These are phyloP conservation scores for Xanthoceras sorbifolium DNA, from an alignment of 345 rosid genomes.

Conservation along the genomic window DNA sequence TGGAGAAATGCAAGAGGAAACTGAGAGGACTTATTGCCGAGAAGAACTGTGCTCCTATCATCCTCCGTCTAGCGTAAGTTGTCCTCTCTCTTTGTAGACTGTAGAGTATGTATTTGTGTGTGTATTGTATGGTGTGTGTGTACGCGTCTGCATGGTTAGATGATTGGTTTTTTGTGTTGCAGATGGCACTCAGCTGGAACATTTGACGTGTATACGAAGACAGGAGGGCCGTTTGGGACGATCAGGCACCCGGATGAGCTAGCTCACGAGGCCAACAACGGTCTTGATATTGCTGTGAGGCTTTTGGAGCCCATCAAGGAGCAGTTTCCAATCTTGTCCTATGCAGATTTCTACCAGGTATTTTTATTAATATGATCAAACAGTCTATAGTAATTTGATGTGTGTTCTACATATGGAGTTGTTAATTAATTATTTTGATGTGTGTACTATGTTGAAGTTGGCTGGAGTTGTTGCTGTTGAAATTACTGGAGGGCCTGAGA, in stretches of 20 bases:
- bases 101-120: background rate
- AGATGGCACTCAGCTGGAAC: slow-evolving; percentile 99
- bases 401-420: background rate
- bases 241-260: slow-evolving; percentile 69
- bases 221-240: slow-evolving; percentile 94
- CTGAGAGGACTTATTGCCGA: slow-evolving; percentile 80
- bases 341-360: slow-evolving; percentile 86
- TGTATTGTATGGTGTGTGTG: background rate
- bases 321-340: slow-evolving; percentile 64
- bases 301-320: slow-evolving; percentile 75
- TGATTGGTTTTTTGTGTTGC: slow-evolving; percentile 3
- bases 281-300: slow-evolving; percentile 86
- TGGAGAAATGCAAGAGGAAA: slow-evolving; percentile 69
- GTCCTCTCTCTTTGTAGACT: background rate
- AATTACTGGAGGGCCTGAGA: slow-evolving; percentile 86
- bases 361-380: background rate
- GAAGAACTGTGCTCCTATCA: slow-evolving; percentile 83
- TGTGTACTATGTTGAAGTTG: slow-evolving; percentile 39
- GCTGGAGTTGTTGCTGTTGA: slow-evolving; percentile 90
- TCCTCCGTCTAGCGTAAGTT: slow-evolving; percentile 81
- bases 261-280: slow-evolving; percentile 76
- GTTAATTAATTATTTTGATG: background rate
- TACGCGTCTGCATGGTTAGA: background rate
- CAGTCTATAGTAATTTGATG: too few species aligned
- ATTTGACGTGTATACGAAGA: slow-evolving; percentile 64